Conservation (phyloP, 495 filamentous ascomycete genomes). For the Tuber magnatum region DNA sequence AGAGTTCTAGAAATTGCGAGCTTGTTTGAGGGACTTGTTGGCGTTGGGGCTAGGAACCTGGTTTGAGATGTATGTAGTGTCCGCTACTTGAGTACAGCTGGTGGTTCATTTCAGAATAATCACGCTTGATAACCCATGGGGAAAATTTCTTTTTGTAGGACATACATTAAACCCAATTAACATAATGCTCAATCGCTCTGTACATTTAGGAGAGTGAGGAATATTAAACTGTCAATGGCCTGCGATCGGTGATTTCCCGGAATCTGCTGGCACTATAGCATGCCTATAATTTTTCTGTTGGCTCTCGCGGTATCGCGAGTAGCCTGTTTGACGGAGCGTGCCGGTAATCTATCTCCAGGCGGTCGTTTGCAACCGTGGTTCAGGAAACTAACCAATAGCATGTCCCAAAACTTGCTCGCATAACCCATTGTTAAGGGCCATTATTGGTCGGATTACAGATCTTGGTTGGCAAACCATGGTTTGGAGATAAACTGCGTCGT, state of each 20-base stretch:
- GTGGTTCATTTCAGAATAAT: background rate
- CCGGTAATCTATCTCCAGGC: too few relatives aligned
- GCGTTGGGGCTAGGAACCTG: constrained; percentile 22
- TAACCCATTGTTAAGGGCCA: too few relatives aligned
- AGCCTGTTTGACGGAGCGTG: too few relatives aligned
- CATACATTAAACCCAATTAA: background rate
- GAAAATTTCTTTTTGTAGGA: background rate
- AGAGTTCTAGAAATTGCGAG: constrained; percentile 52
- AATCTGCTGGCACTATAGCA: background rate
- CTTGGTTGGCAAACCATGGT: too few relatives aligned
- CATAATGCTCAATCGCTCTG: background rate
- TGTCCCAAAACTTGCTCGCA: too few relatives aligned
- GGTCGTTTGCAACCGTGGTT: background rate
- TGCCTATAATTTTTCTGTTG: background rate
- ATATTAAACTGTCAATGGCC: background rate
- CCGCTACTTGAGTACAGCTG: background rate
- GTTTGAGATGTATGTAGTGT: background rate
- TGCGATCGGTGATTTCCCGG: background rate
- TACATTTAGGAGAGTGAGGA: background rate
- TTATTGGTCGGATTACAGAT: too few relatives aligned
- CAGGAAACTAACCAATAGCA: too few relatives aligned
- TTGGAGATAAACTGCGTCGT: too few relatives aligned
- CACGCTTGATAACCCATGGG: background rate
- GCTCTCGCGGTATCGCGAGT: background rate
- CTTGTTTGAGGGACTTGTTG: constrained; percentile 46